Conservation (phyloP, 345 rosid species). For the Capsella bursapastoris region DNA sequence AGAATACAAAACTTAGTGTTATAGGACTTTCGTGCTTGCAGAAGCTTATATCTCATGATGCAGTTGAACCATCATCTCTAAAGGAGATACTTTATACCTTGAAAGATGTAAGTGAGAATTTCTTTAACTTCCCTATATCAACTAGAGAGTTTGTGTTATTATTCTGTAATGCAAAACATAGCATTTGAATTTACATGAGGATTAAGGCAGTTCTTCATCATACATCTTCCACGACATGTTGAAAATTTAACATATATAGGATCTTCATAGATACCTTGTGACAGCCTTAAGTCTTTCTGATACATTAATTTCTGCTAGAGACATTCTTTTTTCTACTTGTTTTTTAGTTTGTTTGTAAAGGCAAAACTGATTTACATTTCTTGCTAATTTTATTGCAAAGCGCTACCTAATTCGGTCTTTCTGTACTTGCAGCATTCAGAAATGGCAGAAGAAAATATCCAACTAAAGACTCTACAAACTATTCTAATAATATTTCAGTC, state of each 20-base stretch:
- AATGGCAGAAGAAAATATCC: conserved; percentile 92
- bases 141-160: not conserved
- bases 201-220: not conserved
- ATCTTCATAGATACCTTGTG: conserved; percentile 13
- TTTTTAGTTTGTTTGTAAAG: not conserved
- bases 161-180: not conserved
- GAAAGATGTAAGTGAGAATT: conserved; percentile 70
- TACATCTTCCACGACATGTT: not conserved
- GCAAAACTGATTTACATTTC: conserved; percentile 28
- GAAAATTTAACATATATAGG: not conserved
- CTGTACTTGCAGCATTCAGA: conserved; percentile 81
- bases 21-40: conserved; percentile 95
- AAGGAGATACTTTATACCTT: conserved; percentile 79
- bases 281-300: not conserved
- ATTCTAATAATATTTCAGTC: conserved; percentile 93
- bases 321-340: not conserved
- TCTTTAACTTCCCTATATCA: not conserved
- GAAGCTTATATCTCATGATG: conserved; percentile 95
- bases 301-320: conserved; percentile 8
- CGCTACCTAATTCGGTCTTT: conserved; percentile 35
- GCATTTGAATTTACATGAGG: conserved; percentile 1
- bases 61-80: conserved; percentile 83
- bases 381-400: not conserved
- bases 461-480: conserved; percentile 92
- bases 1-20: conserved; percentile 82